Evolutionary conservation across 2,329 filamentous ascomycete genomes (phyloP).

Genomic region (Chaetomium sp.): DNA sequence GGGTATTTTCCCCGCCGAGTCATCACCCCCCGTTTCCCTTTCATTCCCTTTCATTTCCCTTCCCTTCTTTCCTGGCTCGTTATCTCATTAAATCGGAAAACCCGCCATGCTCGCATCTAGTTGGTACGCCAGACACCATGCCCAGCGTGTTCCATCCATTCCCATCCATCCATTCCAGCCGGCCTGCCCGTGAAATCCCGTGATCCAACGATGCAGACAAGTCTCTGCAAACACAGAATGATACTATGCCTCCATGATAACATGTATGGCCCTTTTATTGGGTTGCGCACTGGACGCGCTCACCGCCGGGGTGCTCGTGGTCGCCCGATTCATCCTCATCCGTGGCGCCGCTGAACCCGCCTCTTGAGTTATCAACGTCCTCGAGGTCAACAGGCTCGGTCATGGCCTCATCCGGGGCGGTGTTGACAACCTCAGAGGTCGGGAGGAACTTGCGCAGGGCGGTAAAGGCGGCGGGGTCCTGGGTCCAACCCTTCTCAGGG

Average conservation of each 20-base stretch:
- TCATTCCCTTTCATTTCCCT: not conserved
- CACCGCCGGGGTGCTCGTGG: conserved; percentile 64
- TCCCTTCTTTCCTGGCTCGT: conserved; percentile 4
- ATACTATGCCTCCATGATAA: not conserved
- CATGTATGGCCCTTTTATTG: conserved; percentile 56
- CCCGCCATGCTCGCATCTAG: not conserved
- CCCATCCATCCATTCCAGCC: not conserved
- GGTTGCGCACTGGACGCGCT: conserved; percentile 80
- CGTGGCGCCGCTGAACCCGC: conserved; percentile 60
- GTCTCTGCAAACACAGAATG: too few species aligned
- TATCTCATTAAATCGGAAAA: conserved; percentile 10
- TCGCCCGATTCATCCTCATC: conserved; percentile 78
- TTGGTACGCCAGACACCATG: not conserved
- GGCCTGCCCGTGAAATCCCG: not conserved
- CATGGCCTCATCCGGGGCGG: conserved; percentile 79
- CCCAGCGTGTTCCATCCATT: not conserved
- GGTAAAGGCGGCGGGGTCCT: conserved; percentile 64
- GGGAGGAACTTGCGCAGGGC: conserved; percentile 82
- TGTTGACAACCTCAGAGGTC: conserved; percentile 52
- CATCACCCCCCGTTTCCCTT: too few species aligned
- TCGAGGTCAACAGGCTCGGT: conserved; percentile 83
- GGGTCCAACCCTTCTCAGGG: conserved; percentile 68
- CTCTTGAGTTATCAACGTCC: conserved; percentile 67
- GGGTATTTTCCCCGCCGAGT: conserved; percentile 11
- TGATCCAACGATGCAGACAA: not conserved